Evolutionary conservation across 176 grass and related monocot genomes (phyloP), one percentile per base, ranked within the genome.

Genomic region (Rhynchospora tenuis): DNA sequence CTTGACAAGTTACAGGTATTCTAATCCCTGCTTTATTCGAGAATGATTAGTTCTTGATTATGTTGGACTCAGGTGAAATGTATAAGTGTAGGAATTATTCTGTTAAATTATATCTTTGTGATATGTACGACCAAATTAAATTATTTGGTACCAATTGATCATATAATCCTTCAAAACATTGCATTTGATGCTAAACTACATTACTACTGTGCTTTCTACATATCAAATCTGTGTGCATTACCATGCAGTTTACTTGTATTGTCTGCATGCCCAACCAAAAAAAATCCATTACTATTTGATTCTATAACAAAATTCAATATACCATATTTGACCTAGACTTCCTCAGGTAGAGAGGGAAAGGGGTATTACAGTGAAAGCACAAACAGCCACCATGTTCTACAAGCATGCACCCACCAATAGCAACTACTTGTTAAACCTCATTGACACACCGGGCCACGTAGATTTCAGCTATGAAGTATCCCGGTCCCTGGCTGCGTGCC

Each of bases 391-490:
- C 45, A 94, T 98, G 95, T 98, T 98, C 90, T 90, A 98, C 64
- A 90, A 58, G 31, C 69, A 90, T 70, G 9, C 67, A 27, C 16
- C 73, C 79, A 70, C 59, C 23, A 13, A 14, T 64, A 69, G 75
- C 57, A 33, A 81, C 81, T 98, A 92, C 91, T 80, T 98, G 31
- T 78, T 98, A 87, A 98, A 98, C 66, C 86, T 98, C 62, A 94
- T 98, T 26, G 95, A 98, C 87, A 98, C 95, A 10, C 95, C 95
- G 7, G 95, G 95, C 45, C 95, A 98, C 74, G 95, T 98, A 68
- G 95, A 98, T 85, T 98, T 98, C 85, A 98, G 92, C 56, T 98
- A 98, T 62, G 95, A 98, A 77, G 95, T 98, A 46, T 98, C 95
- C 57, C 94, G 95, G 67, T 98, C 95, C 11, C 84, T 98, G 55